phyloP scores from a whole-genome alignment of 345 rosid species.

The Laguncularia racemosa region DNA sequence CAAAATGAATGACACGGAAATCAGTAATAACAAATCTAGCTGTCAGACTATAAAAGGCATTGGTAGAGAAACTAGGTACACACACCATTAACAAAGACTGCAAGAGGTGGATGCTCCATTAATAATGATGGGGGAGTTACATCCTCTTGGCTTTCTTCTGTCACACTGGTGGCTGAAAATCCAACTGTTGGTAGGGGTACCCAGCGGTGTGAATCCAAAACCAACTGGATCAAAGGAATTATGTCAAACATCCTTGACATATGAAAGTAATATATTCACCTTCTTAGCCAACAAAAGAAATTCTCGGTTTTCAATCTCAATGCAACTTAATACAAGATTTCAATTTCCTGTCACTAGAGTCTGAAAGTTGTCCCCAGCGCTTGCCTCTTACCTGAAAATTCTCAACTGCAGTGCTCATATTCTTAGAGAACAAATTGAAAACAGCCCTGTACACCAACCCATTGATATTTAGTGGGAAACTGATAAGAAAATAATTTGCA shows the following conservation, averaged over 20 bases:
- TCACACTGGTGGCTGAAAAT: constrained; percentile 48
- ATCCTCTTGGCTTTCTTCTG: constrained; percentile 74
- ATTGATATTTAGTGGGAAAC: constrained; percentile 8
- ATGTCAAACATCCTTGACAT: background rate
- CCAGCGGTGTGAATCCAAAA: constrained; percentile 97
- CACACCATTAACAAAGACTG: constrained; percentile 87
- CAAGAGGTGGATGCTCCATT: constrained; percentile 99
- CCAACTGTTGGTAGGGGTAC: constrained; percentile 91
- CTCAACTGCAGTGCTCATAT: constrained; percentile 72
- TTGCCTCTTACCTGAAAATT: constrained; percentile 63
- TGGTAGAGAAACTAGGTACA: constrained; percentile 1
- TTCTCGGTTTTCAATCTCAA: too few species aligned
- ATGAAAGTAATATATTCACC: background rate
- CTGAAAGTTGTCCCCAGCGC: too few species aligned
- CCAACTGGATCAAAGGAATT: constrained; percentile 55
- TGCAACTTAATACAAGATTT: too few species aligned
- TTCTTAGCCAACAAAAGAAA: too few species aligned
- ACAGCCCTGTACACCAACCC: constrained; percentile 59
- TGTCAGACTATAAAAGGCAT: too few species aligned
- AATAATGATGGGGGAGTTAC: constrained; percentile 88
- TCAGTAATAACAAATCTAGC: background rate
- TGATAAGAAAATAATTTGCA: constrained; percentile 1
- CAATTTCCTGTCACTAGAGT: too few species aligned
- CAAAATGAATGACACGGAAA: background rate
- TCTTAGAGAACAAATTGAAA: constrained; percentile 81